Percentiles rank a stretch among this genome's conserved stretches.
phyloP scores from a whole-genome alignment of 805 yeast genomes.

The Schwanniomyces occidentalis region DNA sequence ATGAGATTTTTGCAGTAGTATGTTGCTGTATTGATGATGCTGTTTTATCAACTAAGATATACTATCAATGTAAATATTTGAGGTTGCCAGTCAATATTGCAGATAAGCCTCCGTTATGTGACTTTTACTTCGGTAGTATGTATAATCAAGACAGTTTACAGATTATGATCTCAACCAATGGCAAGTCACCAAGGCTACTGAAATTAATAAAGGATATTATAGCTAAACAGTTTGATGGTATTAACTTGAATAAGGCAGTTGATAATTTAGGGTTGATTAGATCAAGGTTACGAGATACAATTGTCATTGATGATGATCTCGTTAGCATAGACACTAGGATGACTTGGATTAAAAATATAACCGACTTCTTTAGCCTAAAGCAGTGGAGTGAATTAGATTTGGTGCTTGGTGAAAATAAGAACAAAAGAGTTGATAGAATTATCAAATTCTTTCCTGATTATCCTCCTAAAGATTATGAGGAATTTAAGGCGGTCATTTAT shows the following conservation, averaged over 20 bases:
- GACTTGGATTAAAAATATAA: conserved; percentile 67
- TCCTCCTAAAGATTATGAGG: conserved; percentile 39
- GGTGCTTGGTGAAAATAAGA: conserved; percentile 22
- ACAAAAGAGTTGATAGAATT: conserved; percentile 34
- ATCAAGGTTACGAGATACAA: conserved; percentile 44
- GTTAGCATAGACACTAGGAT: conserved; percentile 58
- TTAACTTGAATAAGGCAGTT: conserved; percentile 59
- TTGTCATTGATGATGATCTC: conserved; percentile 48
- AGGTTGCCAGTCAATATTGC: conserved; percentile 74
- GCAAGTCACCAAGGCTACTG: conserved; percentile 77
- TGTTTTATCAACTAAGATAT: conserved; percentile 54
- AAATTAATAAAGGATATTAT: conserved; percentile 52
- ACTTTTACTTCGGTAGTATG: conserved; percentile 82
- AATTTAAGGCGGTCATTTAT: conserved; percentile 14
- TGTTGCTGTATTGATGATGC: conserved; percentile 78
- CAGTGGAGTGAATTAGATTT: conserved; percentile 56
- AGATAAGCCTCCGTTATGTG: conserved; percentile 81
- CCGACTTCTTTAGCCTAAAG: conserved; percentile 58
- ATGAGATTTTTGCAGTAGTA: conserved; percentile 59
- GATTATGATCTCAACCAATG: conserved; percentile 81
- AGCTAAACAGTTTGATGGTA: conserved; percentile 43
- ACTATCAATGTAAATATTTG: conserved; percentile 44
- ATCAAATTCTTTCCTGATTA: conserved; percentile 50
- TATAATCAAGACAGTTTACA: conserved; percentile 72
- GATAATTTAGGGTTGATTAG: conserved; percentile 60